Evolutionary conservation across 768 basidiomycete species (phyloP), one percentile per base, ranked within the genome.

Genomic region (Termitomyces sp.): DNA sequence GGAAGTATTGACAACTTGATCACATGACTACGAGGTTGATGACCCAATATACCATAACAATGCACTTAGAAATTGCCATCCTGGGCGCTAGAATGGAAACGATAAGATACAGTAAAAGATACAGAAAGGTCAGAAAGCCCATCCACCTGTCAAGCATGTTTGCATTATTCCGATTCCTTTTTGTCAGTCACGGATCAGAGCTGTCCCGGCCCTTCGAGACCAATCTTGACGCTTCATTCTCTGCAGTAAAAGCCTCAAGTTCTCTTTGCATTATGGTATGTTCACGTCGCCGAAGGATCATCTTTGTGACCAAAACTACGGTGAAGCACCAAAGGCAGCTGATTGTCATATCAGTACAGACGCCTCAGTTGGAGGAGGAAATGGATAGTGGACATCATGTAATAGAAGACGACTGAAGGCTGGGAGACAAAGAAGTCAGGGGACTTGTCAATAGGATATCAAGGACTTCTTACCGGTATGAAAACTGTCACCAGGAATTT

Each of bases 321-420:
- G 65, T 64, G 22, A 68, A 46, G 35, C 73, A 69, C 75, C 75
- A 76, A 10, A 72, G 52, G 58, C 74, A 68, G 57, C 75, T 76
- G 6, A 36, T 35, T 12, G 14, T n/a, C 7, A 53, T n/a, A 48
- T 46, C 35, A 42, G 14, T 14, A 14, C 22, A 30, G n/a, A 45
- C 55, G 20, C 22, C 24, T 42, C 6, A 24, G 24, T 7, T 12
- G 28, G 38, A 40, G n/a, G 30, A 26, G 16, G 33, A 49, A 4
- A 20, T 10, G 35, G 33, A 44, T 33, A 20, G 18, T 51, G 53
- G 42, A 42, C 56, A 35, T 40, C 24, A 63, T 40, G 28, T 58
- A 62, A 32, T 53, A 53, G 44, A 59, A 59, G n/a, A 53, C 30
- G 20, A 56, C 35, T 18, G 53, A 18, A 26, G 53, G 49, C 58